Conservation (phyloP, 2,329 filamentous ascomycete species). For the Pestalotiopsis sp. region DNA sequence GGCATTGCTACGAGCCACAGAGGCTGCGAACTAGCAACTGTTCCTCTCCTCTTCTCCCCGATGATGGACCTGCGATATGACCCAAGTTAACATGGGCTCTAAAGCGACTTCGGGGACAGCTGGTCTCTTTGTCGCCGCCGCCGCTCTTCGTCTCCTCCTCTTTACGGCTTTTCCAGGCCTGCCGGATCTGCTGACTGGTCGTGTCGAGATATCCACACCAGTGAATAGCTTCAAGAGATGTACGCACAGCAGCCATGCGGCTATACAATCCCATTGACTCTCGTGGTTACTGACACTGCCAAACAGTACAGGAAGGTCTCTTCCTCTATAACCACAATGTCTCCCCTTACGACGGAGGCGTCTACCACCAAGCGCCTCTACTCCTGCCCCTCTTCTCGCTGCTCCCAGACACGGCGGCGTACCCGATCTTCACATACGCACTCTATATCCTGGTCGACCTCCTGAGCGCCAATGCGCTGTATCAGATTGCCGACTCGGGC, state of each 20-base stretch:
- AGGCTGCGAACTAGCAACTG: background rate
- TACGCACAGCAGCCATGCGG: slow-evolving; percentile 45
- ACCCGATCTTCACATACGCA: slow-evolving; percentile 75
- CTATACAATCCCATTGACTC: background rate
- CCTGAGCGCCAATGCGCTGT: slow-evolving; percentile 77
- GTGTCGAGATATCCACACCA: slow-evolving; percentile 95
- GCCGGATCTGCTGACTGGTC: slow-evolving; percentile 81
- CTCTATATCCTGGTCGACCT: slow-evolving; percentile 84
- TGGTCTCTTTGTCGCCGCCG: slow-evolving; percentile 74
- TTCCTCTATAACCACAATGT: slow-evolving; percentile 97
- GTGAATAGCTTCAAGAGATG: slow-evolving; percentile 97
- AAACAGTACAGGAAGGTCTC: slow-evolving; percentile 86
- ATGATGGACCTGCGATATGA: slow-evolving; percentile 34
- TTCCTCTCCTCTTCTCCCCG: slow-evolving; percentile 2
- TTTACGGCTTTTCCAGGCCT: slow-evolving; percentile 81
- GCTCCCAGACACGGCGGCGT: slow-evolving; percentile 69
- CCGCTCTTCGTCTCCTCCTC: slow-evolving; percentile 77
- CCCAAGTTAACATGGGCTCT: slow-evolving; percentile 37
- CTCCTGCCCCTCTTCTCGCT: slow-evolving; percentile 90
- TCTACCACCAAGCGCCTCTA: slow-evolving; percentile 80
- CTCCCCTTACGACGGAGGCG: slow-evolving; percentile 94
- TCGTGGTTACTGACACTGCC: background rate
- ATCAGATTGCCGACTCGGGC: slow-evolving; percentile 78
- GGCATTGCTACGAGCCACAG: background rate
- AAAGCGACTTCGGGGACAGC: slow-evolving; percentile 52